Base-by-base conservation (phyloP, 139 green algal genomes). In the Coccomyxa sp. region DNA sequence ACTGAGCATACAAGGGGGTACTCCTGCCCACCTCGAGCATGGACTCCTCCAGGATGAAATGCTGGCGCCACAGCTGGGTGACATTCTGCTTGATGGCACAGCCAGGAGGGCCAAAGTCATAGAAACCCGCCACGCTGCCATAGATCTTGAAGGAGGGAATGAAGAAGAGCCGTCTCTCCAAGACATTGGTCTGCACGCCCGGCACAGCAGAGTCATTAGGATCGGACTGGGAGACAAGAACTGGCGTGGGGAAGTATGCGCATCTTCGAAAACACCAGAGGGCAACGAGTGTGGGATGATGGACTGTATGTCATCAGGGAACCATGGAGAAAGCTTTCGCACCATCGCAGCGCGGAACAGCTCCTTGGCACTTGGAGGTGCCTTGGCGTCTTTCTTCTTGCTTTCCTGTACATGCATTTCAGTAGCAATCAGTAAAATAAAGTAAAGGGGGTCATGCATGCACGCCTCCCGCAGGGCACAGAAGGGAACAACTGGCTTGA, bases 61-160 rank as follows among this genome's bases (percentile, higher is more conserved):
- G 97, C 88, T 98, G 91, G 16, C 94, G 90, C 95, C 95, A 98
- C 17, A 87, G 87, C 83, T 95, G 88, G 11, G 93, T 96, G 32
- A 99, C 82, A 88, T 99, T 99, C 77, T 94, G 87, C 92, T 99
- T 99, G 83, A 99, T 93, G 59, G 95, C 94, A 88, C 95, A 98
- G 74, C 97, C 97, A 0, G 97, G 96, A 0, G 97, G 97, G 13
- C 97, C 97, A 86, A 98, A 99, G 92, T 99, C 97, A 88, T 98
- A 99, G 79, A 99, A 95, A 77, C 97, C 97, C 3, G 94, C 94
- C 51, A 99, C 95, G 21, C 89, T 87, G 84, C 96, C 96, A 88
- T 99, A 99, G 85, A 99, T 99, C 78, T 98, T 97, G 90, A 98
- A 99, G 10, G 92, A 96, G 15, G 97, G 97, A 68, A 99, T 96